A percentile compares a stretch with the other conserved stretches of the same genome.
phyloP scores from a whole-genome alignment of 2,329 filamentous ascomycete species.

The Phialophora macrospora region DNA sequence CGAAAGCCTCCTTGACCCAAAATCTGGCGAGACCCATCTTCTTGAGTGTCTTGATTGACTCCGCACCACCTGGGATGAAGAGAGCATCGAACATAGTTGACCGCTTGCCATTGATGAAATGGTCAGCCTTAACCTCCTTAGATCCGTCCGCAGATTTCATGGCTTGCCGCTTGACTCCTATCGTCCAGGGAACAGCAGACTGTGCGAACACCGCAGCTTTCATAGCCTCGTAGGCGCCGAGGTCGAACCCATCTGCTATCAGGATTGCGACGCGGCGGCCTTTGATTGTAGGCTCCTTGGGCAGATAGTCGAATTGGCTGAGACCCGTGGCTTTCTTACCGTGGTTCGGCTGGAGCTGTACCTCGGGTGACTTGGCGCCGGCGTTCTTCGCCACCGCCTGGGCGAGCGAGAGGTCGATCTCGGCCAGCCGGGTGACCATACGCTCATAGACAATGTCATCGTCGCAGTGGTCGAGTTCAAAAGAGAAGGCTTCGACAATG shows the following conservation, averaged over 20 bases:
- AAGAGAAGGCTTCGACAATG: slow-evolving; percentile 64
- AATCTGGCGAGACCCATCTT: slow-evolving; percentile 74
- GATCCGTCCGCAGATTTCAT: slow-evolving; percentile 52
- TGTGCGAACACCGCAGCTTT: slow-evolving; percentile 66
- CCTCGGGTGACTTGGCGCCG: slow-evolving; percentile 56
- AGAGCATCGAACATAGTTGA: slow-evolving; percentile 79
- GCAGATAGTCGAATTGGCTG: slow-evolving; percentile 73
- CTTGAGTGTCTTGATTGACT: slow-evolving; percentile 64
- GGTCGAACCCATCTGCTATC: slow-evolving; percentile 77
- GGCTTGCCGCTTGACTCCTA: slow-evolving; percentile 69
- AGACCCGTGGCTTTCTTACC: slow-evolving; percentile 70
- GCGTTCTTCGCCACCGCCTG: slow-evolving; percentile 71
- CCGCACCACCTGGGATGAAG: slow-evolving; percentile 76
- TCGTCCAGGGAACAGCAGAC: slow-evolving; percentile 72
- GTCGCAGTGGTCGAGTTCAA: slow-evolving; percentile 81
- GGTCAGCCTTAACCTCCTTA: slow-evolving; percentile 67
- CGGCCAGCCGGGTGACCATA: slow-evolving; percentile 67
- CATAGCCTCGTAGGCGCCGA: slow-evolving; percentile 67
- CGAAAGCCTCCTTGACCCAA: slow-evolving; percentile 80
- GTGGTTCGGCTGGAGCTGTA: slow-evolving; percentile 64
- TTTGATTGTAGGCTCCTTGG: slow-evolving; percentile 68
- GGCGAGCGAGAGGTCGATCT: slow-evolving; percentile 74
- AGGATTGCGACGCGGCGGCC: slow-evolving; percentile 75
- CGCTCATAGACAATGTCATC: slow-evolving; percentile 76
- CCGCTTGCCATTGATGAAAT: slow-evolving; percentile 79